Evolutionary conservation across 768 basidiomycete species (phyloP).

Genomic region (Dictyophora rubrovolvata): DNA sequence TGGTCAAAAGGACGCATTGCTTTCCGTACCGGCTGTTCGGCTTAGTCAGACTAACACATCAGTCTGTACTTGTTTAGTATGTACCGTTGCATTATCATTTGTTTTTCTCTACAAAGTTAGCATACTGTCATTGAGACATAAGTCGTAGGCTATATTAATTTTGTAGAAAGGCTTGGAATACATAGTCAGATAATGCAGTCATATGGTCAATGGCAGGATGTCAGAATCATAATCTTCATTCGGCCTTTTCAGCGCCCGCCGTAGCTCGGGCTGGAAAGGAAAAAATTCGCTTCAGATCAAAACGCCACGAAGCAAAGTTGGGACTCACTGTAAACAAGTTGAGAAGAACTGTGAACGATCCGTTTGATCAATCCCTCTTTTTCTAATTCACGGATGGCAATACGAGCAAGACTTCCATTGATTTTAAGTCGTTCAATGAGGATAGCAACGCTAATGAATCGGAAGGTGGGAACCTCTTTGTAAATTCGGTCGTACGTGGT

Average conservation of each 20-base stretch:
- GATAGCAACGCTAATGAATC: constrained; percentile 94
- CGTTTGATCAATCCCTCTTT: constrained; percentile 91
- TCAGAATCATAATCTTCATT: not conserved
- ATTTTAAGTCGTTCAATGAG: constrained; percentile 98
- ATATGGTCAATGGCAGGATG: not conserved
- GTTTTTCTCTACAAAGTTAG: too few relatives aligned
- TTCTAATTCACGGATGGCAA: constrained; percentile 86
- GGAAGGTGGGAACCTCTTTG: constrained; percentile 99
- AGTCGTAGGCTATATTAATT: too few relatives aligned
- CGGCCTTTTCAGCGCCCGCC: constrained; percentile 28
- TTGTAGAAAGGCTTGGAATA: not conserved
- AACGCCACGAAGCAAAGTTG: constrained; percentile 5
- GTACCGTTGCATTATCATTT: not conserved
- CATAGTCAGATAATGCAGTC: constrained; percentile 5
- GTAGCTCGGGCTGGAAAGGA: constrained; percentile 32
- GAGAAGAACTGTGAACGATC: constrained; percentile 90
- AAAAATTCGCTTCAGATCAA: not conserved
- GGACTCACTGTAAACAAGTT: constrained; percentile 90
- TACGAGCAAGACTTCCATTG: constrained; percentile 87
- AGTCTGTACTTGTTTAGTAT: not conserved
- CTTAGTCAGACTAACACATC: not conserved
- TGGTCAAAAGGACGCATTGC: too few relatives aligned
- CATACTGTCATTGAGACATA: too few relatives aligned
- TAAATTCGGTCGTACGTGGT: constrained; percentile 84
- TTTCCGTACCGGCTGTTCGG: not conserved